Evolutionary conservation across 495 filamentous ascomycete genomes (phyloP).

Genomic region (Trichocladium uniseriatum): DNA sequence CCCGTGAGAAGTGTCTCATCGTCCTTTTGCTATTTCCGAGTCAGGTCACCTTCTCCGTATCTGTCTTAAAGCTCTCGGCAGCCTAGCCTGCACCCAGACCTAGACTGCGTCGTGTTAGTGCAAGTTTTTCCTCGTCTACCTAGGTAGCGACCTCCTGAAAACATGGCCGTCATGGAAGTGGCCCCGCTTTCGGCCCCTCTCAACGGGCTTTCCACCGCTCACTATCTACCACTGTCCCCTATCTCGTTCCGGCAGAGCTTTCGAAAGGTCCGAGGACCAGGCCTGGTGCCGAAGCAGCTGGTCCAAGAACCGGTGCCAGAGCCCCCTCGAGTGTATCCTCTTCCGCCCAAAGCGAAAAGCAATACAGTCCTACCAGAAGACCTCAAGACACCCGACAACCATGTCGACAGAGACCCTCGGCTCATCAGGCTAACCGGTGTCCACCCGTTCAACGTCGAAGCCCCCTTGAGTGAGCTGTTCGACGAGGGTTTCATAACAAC

Average conservation of each 20-base stretch:
- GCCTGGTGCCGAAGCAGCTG: background rate
- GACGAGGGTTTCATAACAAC: constrained; percentile 85
- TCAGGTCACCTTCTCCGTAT: no score
- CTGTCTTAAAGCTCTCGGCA: no score
- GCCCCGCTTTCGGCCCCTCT: background rate
- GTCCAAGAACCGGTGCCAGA: background rate
- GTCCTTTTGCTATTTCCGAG: no score
- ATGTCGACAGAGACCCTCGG: constrained; percentile 79
- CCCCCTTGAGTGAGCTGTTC: constrained; percentile 70
- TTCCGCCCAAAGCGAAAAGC: constrained; percentile 61
- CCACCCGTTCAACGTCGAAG: constrained; percentile 92
- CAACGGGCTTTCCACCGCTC: background rate
- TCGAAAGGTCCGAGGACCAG: constrained; percentile 9
- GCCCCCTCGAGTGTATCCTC: constrained; percentile 35
- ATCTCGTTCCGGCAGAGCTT: background rate
- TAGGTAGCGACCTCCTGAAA: no score
- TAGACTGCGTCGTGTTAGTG: no score
- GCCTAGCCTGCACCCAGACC: no score
- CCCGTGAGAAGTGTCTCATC: no score
- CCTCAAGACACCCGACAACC: constrained; percentile 71
- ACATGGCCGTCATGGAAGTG: background rate
- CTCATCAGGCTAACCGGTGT: constrained; percentile 83
- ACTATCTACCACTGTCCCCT: background rate
- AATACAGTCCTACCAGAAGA: constrained; percentile 64
- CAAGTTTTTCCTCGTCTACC: no score